These are phyloP conservation scores for Globisporangium emineosum DNA, from an alignment of 352 stramenopile genomes.

Conservation along the genomic window DNA sequence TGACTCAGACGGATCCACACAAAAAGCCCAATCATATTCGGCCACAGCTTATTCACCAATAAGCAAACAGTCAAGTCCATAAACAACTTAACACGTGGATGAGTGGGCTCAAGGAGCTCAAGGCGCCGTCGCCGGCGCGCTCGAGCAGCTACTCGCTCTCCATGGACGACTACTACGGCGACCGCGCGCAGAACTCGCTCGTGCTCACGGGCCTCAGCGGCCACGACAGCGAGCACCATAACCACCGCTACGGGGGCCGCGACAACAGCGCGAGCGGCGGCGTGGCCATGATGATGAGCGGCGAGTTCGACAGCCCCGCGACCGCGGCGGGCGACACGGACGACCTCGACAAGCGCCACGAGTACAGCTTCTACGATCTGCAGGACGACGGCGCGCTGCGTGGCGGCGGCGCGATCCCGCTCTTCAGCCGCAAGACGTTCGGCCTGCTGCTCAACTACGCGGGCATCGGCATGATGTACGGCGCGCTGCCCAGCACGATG, in stretches of 20 bases:
- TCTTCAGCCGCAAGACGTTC: conserved; percentile 42
- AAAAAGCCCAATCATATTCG: too few relatives aligned
- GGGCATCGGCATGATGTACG: conserved; percentile 63
- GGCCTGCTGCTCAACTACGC: conserved; percentile 74
- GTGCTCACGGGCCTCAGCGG: background rate
- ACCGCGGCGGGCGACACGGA: conserved; percentile 1
- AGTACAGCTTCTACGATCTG: conserved; percentile 63
- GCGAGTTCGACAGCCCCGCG: conserved; percentile 5
- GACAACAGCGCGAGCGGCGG: background rate
- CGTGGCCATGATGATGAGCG: background rate
- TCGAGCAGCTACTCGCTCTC: conserved; percentile 8
- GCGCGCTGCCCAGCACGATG: conserved; percentile 52
- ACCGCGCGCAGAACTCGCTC: background rate
- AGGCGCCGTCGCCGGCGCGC: background rate
- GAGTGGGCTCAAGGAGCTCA: background rate
- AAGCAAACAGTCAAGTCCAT: too few relatives aligned
- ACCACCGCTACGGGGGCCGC: background rate
- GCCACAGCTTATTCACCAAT: too few relatives aligned
- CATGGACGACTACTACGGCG: conserved; percentile 1
- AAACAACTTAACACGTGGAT: background rate
- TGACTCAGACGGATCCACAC: too few relatives aligned
- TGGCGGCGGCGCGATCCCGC: conserved; percentile 40
- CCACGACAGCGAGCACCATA: too few relatives aligned
- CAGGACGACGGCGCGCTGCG: conserved; percentile 63
- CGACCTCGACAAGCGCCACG: conserved; percentile 14